phyloP scores from a whole-genome alignment of 2,329 filamentous ascomycete species.

The Aureobasidium mangrovei region DNA sequence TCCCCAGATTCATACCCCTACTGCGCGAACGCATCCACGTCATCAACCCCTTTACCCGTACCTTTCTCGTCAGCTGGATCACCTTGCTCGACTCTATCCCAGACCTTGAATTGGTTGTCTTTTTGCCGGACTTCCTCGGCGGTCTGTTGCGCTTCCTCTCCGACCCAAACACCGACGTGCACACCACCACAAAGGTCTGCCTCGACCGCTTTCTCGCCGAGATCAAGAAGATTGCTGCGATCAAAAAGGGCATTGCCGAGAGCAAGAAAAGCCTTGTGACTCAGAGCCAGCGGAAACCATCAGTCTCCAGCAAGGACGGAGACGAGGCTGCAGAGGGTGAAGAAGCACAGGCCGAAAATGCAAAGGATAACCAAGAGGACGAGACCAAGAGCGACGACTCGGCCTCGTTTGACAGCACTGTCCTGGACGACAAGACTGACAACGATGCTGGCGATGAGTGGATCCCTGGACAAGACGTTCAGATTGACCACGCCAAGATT shows the following conservation, averaged over 20 bases:
- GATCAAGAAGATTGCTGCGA: slow-evolving; percentile 85
- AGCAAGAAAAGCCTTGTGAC: slow-evolving; percentile 59
- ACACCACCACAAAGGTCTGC: slow-evolving; percentile 80
- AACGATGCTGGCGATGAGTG: slow-evolving; percentile 75
- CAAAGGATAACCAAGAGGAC: slow-evolving; percentile 43
- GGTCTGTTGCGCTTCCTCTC: slow-evolving; percentile 87
- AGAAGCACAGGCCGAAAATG: slow-evolving; percentile 23
- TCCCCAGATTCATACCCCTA: slow-evolving; percentile 82
- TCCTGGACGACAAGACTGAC: slow-evolving; percentile 33
- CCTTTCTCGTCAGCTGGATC: slow-evolving; percentile 94
- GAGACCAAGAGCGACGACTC: slow-evolving; percentile 37
- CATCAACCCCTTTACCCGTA: slow-evolving; percentile 87
- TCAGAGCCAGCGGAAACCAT: slow-evolving; percentile 60
- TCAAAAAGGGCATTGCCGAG: slow-evolving; percentile 87
- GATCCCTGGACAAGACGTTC: slow-evolving; percentile 94
- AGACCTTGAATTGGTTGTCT: slow-evolving; percentile 87
- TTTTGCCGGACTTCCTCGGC: slow-evolving; percentile 81
- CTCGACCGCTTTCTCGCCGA: slow-evolving; percentile 85
- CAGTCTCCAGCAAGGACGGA: slow-evolving; percentile 49
- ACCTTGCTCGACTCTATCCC: slow-evolving; percentile 92
- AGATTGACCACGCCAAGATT: slow-evolving; percentile 86
- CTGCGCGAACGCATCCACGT: slow-evolving; percentile 91
- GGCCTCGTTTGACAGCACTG: slow-evolving; percentile 44
- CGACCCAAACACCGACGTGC: slow-evolving; percentile 87
- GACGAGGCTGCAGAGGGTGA: slow-evolving; percentile 50